phyloP scores from a whole-genome alignment of 2,329 filamentous ascomycete genomes.

The Didymella pinodella region DNA sequence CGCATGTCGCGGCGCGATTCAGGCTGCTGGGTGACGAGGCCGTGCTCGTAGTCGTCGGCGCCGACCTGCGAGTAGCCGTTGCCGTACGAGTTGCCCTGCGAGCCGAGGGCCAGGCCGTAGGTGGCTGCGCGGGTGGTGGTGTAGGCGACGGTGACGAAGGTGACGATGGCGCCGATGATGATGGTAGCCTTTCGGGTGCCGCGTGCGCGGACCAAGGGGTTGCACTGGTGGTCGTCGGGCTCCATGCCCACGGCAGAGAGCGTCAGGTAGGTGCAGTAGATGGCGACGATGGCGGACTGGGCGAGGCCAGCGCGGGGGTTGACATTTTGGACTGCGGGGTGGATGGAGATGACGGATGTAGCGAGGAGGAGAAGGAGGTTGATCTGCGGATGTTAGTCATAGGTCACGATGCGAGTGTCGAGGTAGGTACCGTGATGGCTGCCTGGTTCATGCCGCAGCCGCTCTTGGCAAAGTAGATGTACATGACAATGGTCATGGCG shows the following conservation, averaged over 20 bases:
- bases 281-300: slow-evolving; percentile 95
- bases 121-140: slow-evolving; percentile 96
- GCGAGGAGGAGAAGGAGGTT: slow-evolving; percentile 85
- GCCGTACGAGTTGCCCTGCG: slow-evolving; percentile 62
- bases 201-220: slow-evolving; percentile 84
- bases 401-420: background rate
- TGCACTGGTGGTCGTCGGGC: slow-evolving; percentile 92
- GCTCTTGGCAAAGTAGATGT: slow-evolving; percentile 87
- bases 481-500: slow-evolving; percentile 95
- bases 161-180: slow-evolving; percentile 91
- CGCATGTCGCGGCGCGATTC: slow-evolving; percentile 86
- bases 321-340: slow-evolving; percentile 86
- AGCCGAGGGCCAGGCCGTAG: slow-evolving; percentile 79
- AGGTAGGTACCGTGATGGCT: slow-evolving; percentile 74
- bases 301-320: slow-evolving; percentile 94
- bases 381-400: slow-evolving; percentile 56
- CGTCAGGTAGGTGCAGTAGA: slow-evolving; percentile 98
- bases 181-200: slow-evolving; percentile 90
- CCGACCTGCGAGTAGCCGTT: slow-evolving; percentile 65
- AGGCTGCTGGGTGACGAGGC: slow-evolving; percentile 86
- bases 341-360: slow-evolving; percentile 85
- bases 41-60: slow-evolving; percentile 80
- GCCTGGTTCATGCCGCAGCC: slow-evolving; percentile 96
- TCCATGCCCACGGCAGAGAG: slow-evolving; percentile 99
- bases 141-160: slow-evolving; percentile 96